Base-by-base conservation (phyloP, 805 yeast genomes). In the Hanseniaspora pseudoguilliermondii region DNA sequence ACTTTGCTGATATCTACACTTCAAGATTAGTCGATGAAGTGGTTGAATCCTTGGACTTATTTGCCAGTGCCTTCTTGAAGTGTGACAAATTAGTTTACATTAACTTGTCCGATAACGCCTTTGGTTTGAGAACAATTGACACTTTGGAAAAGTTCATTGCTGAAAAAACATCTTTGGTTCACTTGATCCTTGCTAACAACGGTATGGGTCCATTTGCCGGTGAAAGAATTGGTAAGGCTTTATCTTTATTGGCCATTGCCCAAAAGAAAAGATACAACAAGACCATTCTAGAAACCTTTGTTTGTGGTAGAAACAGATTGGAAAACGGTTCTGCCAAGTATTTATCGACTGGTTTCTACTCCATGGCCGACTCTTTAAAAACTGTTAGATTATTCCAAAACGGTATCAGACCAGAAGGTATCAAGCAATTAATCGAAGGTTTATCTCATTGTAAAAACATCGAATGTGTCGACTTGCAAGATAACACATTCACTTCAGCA, bases 131-230 rank as follows among this genome's bases (percentile, higher is more conserved):
- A 65, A 86, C 97, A 25, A 87, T 93, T 59, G 95, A 84, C 57
- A 95, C 93, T 9, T 76, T 93, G 56, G 96, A 93, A 66, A 75
- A 74, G 29, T 89, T 83, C 63, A 74, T 93, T 57, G 73, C 86
- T 13, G 75, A 83, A 62, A 95, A 91, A 38, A 77, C 80, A 18
- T 81, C 95, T 27, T 72, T 93, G 56, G 84, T 86, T 69, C 96
- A 93, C 67, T 77, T 93, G 68, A 82, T 87, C 61, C 75, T 93
- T 59, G 84, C 96, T 48, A 93, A 93, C 71, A 93, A 93, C 69
- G 99, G 99, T 56, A 84, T 93, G 81, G 99, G 99, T 38, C 99
- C 99, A 27, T 85, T 85, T 67, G 95, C 97, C 0, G 98, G 99
- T 63, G 84, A 91, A 57, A 80, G 95, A 67, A 86, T 93, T 59